Conservation (phyloP, 345 rosid genomes). For the Citrus maxima region DNA sequence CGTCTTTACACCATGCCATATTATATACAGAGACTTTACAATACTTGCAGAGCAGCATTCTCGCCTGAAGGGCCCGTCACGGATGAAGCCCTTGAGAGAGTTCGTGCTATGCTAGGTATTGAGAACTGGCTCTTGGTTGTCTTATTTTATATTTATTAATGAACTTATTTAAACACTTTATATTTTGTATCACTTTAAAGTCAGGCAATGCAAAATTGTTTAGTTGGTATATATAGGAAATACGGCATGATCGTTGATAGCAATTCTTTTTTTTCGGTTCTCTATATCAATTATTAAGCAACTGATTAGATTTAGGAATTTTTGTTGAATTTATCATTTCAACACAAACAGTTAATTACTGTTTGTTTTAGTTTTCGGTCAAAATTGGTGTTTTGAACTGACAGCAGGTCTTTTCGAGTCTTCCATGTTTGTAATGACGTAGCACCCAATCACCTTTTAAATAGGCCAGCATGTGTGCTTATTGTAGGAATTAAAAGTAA, state of each 20-base stretch:
- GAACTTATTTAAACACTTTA: not conserved
- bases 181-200: not conserved
- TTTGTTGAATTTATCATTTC: not conserved
- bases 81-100: slow-evolving; percentile 72
- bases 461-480: not conserved
- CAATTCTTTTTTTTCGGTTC: not conserved
- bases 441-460: not conserved
- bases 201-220: not conserved
- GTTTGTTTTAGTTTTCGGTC: not conserved
- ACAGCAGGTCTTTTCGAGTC: not conserved
- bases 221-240: not conserved
- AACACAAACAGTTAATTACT: not conserved
- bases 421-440: not conserved
- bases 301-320: not conserved
- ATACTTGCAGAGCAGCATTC: slow-evolving; percentile 68
- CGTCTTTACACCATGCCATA: slow-evolving; percentile 61
- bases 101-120: slow-evolving; percentile 68
- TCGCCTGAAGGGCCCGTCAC: slow-evolving; percentile 66
- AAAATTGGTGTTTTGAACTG: not conserved
- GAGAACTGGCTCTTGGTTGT: not conserved
- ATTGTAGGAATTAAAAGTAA: not conserved
- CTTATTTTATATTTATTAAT: not conserved
- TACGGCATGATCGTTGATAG: not conserved
- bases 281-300: not conserved
- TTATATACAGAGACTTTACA: slow-evolving; percentile 73